Conservation (phyloP, 306 rosid species). For the Pachyrhizus erosus region DNA sequence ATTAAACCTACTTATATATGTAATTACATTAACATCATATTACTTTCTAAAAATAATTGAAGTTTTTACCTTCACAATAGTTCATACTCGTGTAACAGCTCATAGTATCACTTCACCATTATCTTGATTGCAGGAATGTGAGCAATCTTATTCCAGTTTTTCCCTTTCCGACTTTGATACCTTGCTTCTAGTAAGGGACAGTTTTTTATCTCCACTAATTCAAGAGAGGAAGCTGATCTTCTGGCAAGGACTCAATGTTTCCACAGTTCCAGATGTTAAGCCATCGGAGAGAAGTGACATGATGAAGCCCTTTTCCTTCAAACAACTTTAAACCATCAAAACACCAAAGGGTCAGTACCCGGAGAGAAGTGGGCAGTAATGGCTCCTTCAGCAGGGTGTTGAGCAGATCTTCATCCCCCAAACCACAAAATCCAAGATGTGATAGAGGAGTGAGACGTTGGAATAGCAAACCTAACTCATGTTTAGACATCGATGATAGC, state of each 20-base stretch:
- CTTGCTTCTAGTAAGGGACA: neutral
- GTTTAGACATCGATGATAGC: neutral
- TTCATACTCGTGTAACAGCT: too few species aligned
- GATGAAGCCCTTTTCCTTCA: neutral
- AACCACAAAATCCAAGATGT: neutral
- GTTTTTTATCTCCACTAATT: neutral
- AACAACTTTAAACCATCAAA: neutral
- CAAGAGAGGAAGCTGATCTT: neutral
- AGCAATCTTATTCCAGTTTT: neutral
- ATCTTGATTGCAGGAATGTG: neutral
- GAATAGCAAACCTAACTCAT: neutral
- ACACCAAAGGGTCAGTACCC: accelerated
- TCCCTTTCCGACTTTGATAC: neutral
- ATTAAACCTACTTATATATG: too few species aligned
- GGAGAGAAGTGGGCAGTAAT: neutral
- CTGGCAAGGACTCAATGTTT: neutral
- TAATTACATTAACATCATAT: too few species aligned
- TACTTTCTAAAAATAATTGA: too few species aligned
- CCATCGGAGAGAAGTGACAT: neutral
- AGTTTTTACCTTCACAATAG: neutral
- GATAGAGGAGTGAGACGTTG: neutral
- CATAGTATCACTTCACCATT: neutral
- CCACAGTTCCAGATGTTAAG: neutral
- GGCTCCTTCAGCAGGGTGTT: neutral
- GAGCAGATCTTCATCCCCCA: neutral